Percentiles rank a stretch among this genome's conserved stretches.
phyloP scores from a whole-genome alignment of 2,329 filamentous ascomycete genomes.

The Fusarium ambrosium region DNA sequence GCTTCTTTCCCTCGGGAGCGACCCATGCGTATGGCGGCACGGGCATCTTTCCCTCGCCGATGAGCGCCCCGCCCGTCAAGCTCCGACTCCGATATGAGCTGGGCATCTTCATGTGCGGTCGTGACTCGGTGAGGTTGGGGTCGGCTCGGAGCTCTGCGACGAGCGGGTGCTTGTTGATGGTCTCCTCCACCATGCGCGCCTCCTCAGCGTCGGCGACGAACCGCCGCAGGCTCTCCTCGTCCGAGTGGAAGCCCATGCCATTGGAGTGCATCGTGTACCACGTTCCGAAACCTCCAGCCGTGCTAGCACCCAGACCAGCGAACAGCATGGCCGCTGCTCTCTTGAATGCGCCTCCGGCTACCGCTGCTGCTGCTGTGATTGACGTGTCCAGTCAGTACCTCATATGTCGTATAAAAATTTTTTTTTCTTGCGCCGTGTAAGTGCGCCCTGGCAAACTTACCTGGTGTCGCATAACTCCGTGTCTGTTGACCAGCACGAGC shows the following conservation, averaged over 20 bases:
- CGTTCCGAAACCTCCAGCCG: conserved; percentile 51
- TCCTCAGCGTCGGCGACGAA: conserved; percentile 71
- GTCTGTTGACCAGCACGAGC: conserved; percentile 27
- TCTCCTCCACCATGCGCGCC: conserved; percentile 73
- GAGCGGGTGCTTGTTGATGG: conserved; percentile 83
- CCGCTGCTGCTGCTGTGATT: conserved; percentile 23
- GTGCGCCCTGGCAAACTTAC: conserved; percentile 37
- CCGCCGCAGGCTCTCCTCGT: conserved; percentile 79
- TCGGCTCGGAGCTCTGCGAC: conserved; percentile 75
- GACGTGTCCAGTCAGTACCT: conserved; percentile 27
- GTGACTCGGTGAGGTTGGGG: conserved; percentile 77
- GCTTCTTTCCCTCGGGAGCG: conserved; percentile 76
- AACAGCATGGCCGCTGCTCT: conserved; percentile 45
- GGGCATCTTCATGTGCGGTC: conserved; percentile 91
- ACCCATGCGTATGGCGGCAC: conserved; percentile 86
- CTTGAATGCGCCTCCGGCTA: conserved; percentile 40
- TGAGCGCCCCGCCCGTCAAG: conserved; percentile 84
- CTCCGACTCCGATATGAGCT: conserved; percentile 76
- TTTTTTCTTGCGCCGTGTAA: conserved; percentile 9
- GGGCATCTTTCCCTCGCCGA: conserved; percentile 80
- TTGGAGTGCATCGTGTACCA: conserved; percentile 53
- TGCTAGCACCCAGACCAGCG: conserved; percentile 49
- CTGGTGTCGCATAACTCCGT: conserved; percentile 47
- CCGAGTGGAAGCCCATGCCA: conserved; percentile 60
- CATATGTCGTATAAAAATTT: background rate